Evolutionary conservation across 768 basidiomycete genomes (phyloP).

Genomic region (Cyclocybe aegerita): DNA sequence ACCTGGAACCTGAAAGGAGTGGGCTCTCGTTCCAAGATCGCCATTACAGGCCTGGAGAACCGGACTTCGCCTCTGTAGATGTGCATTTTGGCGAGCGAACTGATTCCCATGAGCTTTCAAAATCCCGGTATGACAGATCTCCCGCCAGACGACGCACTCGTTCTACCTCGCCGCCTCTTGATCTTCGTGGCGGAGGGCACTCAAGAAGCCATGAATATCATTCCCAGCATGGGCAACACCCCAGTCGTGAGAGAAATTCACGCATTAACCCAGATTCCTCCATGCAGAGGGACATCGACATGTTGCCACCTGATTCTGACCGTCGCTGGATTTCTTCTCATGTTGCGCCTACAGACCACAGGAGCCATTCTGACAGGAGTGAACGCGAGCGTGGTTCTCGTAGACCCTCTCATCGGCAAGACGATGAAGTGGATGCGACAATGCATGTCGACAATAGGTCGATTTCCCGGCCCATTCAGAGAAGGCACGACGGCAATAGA

Average conservation of each 20-base stretch:
- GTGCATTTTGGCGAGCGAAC: conserved; percentile 5
- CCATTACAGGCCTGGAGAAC: conserved; percentile 56
- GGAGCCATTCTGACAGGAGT: conserved; percentile 10
- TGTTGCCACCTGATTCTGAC: conserved; percentile 16
- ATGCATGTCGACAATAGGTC: conserved; percentile 6
- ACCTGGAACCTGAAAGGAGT: conserved; percentile 11
- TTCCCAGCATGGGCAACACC: conserved; percentile 20
- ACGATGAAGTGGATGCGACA: conserved; percentile 5
- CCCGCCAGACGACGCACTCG: conserved; percentile 27
- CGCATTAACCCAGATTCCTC: conserved; percentile 29
- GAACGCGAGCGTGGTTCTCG: conserved; percentile 23
- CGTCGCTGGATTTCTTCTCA: conserved; percentile 24
- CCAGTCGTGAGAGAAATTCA: conserved; percentile 23
- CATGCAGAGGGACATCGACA: conserved; percentile 26
- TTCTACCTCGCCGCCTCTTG: conserved; percentile 24
- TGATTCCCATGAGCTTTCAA: conserved; percentile 10
- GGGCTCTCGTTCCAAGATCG: conserved; percentile 58
- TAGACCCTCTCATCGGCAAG: conserved; percentile 13
- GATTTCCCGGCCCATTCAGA: conserved; percentile 18
- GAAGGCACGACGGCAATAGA: conserved; percentile 24
- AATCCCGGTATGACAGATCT: conserved; percentile 25
- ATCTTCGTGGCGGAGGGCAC: conserved; percentile 14
- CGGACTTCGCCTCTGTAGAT: conserved; percentile 8
- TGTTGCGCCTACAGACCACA: conserved; percentile 13
- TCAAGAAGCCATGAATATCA: conserved; percentile 19